These are phyloP conservation scores for Puccinia coronata DNA, from an alignment of 1,284 basidiomycete species.

Conservation along the genomic window DNA sequence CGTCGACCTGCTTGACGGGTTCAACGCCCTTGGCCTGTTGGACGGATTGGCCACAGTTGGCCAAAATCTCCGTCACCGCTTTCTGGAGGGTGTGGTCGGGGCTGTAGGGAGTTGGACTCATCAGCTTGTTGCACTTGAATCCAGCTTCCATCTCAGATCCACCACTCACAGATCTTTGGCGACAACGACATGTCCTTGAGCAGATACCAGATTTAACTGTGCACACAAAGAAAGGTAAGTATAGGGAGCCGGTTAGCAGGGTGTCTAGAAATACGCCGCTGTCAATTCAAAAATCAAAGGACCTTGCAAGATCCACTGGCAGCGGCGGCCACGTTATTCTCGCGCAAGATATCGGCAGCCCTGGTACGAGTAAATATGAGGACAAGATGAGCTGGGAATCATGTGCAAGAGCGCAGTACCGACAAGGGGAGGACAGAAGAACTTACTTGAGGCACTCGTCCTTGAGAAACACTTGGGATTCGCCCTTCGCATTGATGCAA, in stretches of 20 bases:
- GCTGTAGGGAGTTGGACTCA: neutral
- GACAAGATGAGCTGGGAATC: neutral
- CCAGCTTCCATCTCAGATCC: neutral
- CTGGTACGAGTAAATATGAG: neutral
- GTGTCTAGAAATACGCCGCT: neutral
- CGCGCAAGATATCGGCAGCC: constrained; percentile 7
- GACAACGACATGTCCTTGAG: neutral
- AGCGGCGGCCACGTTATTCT: neutral
- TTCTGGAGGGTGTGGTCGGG: neutral
- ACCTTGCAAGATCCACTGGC: constrained; percentile 6
- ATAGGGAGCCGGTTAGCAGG: neutral
- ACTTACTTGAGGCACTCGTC: neutral
- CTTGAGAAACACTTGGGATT: too few relatives aligned
- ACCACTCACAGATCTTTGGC: neutral
- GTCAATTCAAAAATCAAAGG: too few relatives aligned
- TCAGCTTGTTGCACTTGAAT: too few relatives aligned
- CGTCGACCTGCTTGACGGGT: neutral
- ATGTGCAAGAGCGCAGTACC: neutral
- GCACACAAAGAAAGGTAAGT: neutral
- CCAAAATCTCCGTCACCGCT: neutral
- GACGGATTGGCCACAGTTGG: neutral
- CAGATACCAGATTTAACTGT: neutral
- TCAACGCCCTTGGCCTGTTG: neutral
- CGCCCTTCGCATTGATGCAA: neutral
- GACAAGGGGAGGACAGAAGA: neutral